Base-by-base conservation (phyloP, 331 rosid genomes). In the Dryas integrifolia region DNA sequence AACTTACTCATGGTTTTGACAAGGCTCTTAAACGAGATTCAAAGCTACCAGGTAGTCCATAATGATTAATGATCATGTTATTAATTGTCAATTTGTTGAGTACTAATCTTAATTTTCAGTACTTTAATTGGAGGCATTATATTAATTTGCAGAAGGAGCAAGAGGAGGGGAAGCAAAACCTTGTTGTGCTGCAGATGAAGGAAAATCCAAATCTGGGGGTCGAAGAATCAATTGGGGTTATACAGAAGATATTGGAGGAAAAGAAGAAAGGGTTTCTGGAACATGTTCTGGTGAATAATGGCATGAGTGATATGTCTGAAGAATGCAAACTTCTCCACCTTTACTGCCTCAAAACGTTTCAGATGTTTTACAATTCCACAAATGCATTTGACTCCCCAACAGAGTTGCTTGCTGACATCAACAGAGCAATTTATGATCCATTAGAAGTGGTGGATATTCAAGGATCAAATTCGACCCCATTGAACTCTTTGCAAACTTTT, bases 321-420 rank as follows among this genome's bases (percentile, higher is more conserved):
- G 65, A 66, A 18, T 75, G 79, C 30, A 75, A 65, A 45, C 53
- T 12, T 14, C 79, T 75, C 30, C 79, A 75, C 49, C 45, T 75
- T 24, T 21, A 9, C 12, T 75, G 79, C 72, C 57, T 75, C 8
- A 75, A 75, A 65, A 58, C 38, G 5, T 75, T 75, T 75, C 67
- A 75, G 39, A 75, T 65, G 79, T 75, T 75, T 49, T 75, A 7
- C 72, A 53, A 65, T 58, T 75, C 72, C 15, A 18, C 66, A 24
- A 75, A 75, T 75, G 72, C 47, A 53, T 75, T 65, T 45, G 79
- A 75, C 47, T 75, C 79, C 53, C 64, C 57, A 14, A 75, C 79
- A 21, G 72, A 64, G 35, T 65, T 75, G 65, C 73, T 75, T 15
- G 58, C 55, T 43, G 72, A 75, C 38, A 75, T 75, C 53, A 75